Evolutionary conservation across 2,329 filamentous ascomycete species (phyloP).

Genomic region (Fusarium cyanostomum): DNA sequence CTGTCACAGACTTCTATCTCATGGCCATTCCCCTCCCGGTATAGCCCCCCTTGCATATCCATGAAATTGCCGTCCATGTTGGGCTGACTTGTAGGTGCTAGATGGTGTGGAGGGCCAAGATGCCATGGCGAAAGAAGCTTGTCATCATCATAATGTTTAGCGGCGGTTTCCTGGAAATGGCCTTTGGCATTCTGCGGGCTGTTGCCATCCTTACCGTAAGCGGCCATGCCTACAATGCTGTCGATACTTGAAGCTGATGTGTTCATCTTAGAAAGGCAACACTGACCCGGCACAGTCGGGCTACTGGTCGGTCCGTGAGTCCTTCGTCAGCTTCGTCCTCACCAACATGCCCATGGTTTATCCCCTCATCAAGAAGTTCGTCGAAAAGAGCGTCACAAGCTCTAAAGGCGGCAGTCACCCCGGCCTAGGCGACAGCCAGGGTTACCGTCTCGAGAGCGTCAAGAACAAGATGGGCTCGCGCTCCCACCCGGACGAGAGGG

Average conservation of each 20-base stretch:
- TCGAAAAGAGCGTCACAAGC: constrained; percentile 6
- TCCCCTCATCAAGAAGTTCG: constrained; percentile 13
- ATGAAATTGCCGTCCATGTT: not conserved
- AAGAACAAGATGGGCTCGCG: not conserved
- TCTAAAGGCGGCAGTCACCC: constrained; percentile 7
- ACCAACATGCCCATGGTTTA: constrained; percentile 24
- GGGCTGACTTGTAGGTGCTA: not conserved
- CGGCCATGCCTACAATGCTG: not conserved
- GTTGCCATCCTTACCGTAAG: constrained; percentile 8
- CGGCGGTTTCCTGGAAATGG: constrained; percentile 11
- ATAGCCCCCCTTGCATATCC: no score
- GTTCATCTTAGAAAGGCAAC: constrained; percentile 7
- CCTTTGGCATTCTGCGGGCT: constrained; percentile 2
- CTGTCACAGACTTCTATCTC: constrained; percentile 12
- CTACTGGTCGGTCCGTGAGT: constrained; percentile 23
- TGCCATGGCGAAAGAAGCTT: constrained; percentile 14
- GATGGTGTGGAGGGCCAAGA: constrained; percentile 10
- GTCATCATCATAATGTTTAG: constrained; percentile 11
- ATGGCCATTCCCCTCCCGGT: constrained; percentile 12
- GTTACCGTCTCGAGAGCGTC: constrained; percentile 7
- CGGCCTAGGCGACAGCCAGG: constrained; percentile 7
- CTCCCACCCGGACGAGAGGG: not conserved
- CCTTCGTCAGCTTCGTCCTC: constrained; percentile 19
- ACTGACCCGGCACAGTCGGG: constrained; percentile 18
- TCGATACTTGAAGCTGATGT: not conserved